phyloP scores from a whole-genome alignment of 75 land plant species.

The Isoetes taiwanensis region DNA sequence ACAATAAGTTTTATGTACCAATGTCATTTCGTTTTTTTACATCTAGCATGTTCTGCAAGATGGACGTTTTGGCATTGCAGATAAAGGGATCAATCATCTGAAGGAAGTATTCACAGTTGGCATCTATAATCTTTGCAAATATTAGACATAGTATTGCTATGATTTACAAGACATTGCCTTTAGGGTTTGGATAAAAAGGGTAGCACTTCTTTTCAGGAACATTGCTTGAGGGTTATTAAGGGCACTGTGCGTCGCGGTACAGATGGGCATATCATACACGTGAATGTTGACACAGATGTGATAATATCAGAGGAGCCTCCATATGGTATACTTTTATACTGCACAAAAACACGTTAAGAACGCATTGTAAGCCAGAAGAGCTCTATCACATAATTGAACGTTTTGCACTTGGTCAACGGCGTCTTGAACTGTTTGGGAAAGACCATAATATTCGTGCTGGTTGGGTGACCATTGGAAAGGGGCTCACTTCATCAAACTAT shows the following conservation, averaged over 20 bases:
- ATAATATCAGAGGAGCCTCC: conserved; percentile 95
- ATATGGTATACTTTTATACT: conserved; percentile 40
- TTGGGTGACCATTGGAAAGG: conserved; percentile 92
- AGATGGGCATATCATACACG: conserved; percentile 99
- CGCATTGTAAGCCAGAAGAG: conserved; percentile 99
- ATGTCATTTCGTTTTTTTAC: too few species aligned
- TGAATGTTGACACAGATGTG: conserved; percentile 96
- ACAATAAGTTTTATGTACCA: too few species aligned
- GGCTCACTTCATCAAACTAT: conserved; percentile 84
- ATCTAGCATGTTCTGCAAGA: too few species aligned
- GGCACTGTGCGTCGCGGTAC: conserved; percentile 96
- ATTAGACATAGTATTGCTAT: too few species aligned
- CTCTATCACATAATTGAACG: conserved; percentile 94
- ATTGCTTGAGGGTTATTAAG: conserved; percentile 97
- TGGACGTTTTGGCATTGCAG: too few species aligned
- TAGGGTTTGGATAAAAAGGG: too few species aligned
- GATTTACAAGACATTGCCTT: too few species aligned
- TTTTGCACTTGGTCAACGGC: conserved; percentile 80
- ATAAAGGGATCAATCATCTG: too few species aligned
- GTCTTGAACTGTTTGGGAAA: conserved; percentile 97
- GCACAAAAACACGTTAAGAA: too few species aligned
- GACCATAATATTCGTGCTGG: conserved; percentile 97
- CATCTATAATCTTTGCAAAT: too few species aligned
- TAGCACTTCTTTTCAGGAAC: too few species aligned
- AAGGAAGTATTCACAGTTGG: too few species aligned